phyloP scores from a whole-genome alignment of 2,329 filamentous ascomycete genomes.

The Colletotrichum sp. region DNA sequence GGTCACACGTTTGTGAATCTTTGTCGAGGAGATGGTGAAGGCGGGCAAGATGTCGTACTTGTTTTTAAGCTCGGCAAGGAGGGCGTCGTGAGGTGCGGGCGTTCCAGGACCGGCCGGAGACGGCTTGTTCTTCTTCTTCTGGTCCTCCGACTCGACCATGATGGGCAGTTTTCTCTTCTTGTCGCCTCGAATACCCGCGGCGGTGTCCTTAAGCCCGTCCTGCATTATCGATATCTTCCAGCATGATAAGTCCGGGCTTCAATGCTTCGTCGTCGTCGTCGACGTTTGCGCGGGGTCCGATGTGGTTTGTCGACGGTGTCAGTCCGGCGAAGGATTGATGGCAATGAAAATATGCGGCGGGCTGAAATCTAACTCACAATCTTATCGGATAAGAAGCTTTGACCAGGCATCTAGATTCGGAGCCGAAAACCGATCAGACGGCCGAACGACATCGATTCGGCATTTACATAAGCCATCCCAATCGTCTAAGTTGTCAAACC shows the following conservation, averaged over 20 bases:
- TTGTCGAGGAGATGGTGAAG: constrained; percentile 64
- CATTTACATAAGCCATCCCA: neutral
- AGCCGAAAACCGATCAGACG: neutral
- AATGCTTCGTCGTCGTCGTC: neutral
- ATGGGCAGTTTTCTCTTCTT: constrained; percentile 14
- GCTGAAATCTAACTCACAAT: neutral
- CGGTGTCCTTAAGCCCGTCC: neutral
- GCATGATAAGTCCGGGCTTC: neutral
- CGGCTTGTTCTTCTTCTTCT: constrained; percentile 14
- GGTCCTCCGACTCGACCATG: neutral
- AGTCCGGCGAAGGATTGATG: neutral
- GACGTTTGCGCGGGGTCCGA: neutral
- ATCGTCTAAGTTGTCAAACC: neutral
- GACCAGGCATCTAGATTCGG: neutral
- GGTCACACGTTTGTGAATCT: constrained; percentile 60
- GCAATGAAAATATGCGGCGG: neutral
- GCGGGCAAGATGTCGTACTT: constrained; percentile 56
- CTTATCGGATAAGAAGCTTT: constrained; percentile 18
- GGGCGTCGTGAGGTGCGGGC: constrained; percentile 42
- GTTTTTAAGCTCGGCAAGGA: constrained; percentile 47
- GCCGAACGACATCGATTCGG: no score
- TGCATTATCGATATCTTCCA: neutral
- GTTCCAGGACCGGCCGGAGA: constrained; percentile 20
- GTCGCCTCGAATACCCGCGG: neutral
- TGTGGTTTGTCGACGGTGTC: neutral